These are phyloP conservation scores for Phragmites australis DNA, from an alignment of 176 grass and related monocot genomes.

Conservation along the genomic window DNA sequence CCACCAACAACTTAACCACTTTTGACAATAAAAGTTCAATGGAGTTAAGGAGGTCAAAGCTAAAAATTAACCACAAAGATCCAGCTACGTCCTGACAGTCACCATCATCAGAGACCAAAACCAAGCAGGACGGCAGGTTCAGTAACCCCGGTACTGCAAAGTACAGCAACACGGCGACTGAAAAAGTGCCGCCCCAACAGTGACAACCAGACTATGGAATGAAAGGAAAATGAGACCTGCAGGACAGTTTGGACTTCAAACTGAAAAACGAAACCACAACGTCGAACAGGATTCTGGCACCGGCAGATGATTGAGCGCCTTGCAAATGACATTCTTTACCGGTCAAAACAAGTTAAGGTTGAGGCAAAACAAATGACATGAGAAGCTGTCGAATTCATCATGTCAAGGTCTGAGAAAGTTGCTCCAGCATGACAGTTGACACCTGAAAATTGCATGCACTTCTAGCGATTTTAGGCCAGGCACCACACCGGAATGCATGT, in stretches of 20 bases:
- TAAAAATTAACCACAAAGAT: not conserved
- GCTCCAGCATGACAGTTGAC: not conserved
- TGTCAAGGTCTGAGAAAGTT: not conserved
- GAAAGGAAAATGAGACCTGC: not conserved
- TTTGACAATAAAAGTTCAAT: not conserved
- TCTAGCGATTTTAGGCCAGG: not conserved
- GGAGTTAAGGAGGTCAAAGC: not conserved
- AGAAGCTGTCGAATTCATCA: not conserved
- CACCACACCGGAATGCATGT: not conserved
- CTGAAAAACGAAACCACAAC: not conserved
- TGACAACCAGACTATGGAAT: not conserved
- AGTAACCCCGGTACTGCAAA: constrained; percentile 15
- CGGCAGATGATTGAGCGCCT: constrained; percentile 27
- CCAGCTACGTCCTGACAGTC: not conserved
- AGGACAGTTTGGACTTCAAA: not conserved
- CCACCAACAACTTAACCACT: not conserved
- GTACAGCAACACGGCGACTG: constrained; percentile 3
- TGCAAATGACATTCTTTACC: constrained; percentile 2
- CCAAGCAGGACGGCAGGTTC: not conserved
- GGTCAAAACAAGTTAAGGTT: constrained; percentile 16
- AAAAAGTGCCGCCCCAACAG: not conserved
- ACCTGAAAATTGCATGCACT: not conserved
- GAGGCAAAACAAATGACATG: not conserved
- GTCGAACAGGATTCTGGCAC: not conserved
- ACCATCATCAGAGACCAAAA: not conserved